These are phyloP conservation scores for Acanthochlamys bracteata DNA, from an alignment of 106 monocot genomes.

Conservation along the genomic window DNA sequence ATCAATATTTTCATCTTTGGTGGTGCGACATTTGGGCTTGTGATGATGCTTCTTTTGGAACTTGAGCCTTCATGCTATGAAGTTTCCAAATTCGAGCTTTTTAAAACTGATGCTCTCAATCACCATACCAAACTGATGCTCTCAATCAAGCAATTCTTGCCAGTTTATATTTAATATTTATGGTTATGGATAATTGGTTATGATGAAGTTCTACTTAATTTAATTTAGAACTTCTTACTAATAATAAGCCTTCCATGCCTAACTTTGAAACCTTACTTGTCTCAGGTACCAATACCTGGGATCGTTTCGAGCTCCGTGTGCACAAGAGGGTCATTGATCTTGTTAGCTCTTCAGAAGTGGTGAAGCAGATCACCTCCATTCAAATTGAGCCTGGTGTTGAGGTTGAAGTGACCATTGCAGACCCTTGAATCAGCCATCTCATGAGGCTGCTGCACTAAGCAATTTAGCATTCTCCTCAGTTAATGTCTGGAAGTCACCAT, in stretches of 20 bases:
- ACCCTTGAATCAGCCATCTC: conserved; percentile 21
- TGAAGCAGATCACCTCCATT: conserved; percentile 76
- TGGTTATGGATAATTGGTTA: background rate
- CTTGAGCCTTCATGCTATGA: conserved; percentile 4
- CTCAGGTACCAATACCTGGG: conserved; percentile 80
- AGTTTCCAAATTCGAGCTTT: conserved; percentile 16
- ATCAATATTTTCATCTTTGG: background rate
- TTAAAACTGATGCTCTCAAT: conserved; percentile 12
- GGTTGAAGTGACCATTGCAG: conserved; percentile 68
- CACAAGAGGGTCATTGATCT: conserved; percentile 80
- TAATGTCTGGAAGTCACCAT: background rate
- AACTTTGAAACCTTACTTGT: background rate
- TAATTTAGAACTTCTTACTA: background rate
- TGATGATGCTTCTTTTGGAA: conserved; percentile 1
- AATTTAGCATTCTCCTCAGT: background rate
- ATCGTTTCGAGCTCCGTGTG: conserved; percentile 64
- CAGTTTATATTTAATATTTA: background rate
- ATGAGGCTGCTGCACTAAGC: background rate
- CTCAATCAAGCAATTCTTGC: background rate
- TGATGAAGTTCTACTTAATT: background rate
- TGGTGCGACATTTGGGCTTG: background rate
- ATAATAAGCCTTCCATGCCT: background rate
- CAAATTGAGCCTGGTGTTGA: conserved; percentile 80
- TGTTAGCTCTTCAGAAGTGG: conserved; percentile 58
- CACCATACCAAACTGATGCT: background rate